phyloP scores from a whole-genome alignment of 176 grass and related monocot genomes.

The Aegilops speltoides region DNA sequence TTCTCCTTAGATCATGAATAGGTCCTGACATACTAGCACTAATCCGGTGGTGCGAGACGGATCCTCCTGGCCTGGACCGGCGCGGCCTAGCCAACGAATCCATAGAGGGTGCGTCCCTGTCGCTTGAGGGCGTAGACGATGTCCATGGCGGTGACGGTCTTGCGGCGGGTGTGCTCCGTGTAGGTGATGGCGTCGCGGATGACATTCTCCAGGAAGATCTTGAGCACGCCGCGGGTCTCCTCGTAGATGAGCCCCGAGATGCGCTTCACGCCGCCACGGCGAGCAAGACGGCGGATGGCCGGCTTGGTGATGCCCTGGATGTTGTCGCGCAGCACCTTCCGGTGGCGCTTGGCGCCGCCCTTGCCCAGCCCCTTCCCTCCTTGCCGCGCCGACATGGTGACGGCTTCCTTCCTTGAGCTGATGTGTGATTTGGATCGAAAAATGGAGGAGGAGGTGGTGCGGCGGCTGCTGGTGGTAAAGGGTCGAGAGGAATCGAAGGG shows the following conservation, averaged over 20 bases:
- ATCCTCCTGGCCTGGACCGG: too few species aligned
- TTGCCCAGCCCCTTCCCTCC: slow-evolving; percentile 85
- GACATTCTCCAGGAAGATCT: slow-evolving; percentile 99
- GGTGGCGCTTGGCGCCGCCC: slow-evolving; percentile 81
- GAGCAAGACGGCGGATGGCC: slow-evolving; percentile 68
- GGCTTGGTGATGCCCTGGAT: slow-evolving; percentile 98
- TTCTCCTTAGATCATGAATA: too few species aligned
- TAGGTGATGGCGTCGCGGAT: slow-evolving; percentile 97
- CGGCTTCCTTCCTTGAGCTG: too few species aligned
- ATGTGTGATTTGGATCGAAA: too few species aligned
- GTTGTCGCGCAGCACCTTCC: slow-evolving; percentile 93
- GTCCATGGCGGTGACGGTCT: slow-evolving; percentile 96
- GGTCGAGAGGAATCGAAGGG: too few species aligned
- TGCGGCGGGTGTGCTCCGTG: slow-evolving; percentile 87
- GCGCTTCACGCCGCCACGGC: slow-evolving; percentile 89
- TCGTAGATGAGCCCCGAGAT: slow-evolving; percentile 92
- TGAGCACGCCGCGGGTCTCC: slow-evolving; percentile 94
- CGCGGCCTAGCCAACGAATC: slow-evolving; percentile 62
- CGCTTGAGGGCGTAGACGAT: slow-evolving; percentile 92
- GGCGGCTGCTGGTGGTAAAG: too few species aligned
- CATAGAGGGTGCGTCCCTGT: slow-evolving; percentile 88
- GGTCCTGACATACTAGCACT: too few species aligned
- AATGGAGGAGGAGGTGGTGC: too few species aligned
- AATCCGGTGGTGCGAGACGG: too few species aligned
- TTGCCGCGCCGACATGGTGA: slow-evolving; percentile 77